These are phyloP conservation scores for Fraxinus sp. DNA, from an alignment of 305 asterid species.

Conservation along the genomic window DNA sequence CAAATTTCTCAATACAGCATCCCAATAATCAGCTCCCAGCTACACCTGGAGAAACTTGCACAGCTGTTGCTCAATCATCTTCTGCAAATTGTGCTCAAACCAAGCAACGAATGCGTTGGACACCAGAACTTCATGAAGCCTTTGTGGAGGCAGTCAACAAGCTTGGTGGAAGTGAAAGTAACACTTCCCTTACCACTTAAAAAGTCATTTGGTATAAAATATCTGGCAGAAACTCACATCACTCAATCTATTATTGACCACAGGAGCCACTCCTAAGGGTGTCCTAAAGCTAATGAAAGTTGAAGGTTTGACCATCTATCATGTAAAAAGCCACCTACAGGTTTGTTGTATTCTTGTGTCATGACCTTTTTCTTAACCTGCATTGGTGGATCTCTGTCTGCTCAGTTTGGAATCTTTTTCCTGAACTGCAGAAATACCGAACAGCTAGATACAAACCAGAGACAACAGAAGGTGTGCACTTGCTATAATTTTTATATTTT, in stretches of 20 bases:
- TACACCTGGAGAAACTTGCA: constrained; percentile 35
- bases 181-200: constrained; percentile 14
- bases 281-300: constrained; percentile 90
- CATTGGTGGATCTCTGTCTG: constrained; percentile 16
- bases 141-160: constrained; percentile 67
- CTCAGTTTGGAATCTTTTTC: constrained; percentile 27
- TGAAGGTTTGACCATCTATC: constrained; percentile 87
- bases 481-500: constrained; percentile 15
- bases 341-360: constrained; percentile 27
- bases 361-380: constrained; percentile 18
- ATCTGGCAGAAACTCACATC: constrained; percentile 6
- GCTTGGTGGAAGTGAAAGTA: constrained; percentile 77
- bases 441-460: constrained; percentile 93
- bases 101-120: constrained; percentile 73
- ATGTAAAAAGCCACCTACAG: constrained; percentile 97
- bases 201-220: background rate
- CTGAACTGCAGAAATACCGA: constrained; percentile 74
- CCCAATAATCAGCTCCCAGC: constrained; percentile 41
- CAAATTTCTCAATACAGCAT: constrained; percentile 32
- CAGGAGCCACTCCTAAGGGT: constrained; percentile 99
- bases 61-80: constrained; percentile 42
- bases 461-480: constrained; percentile 61
- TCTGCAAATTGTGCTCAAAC: constrained; percentile 41
- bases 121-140: constrained; percentile 69
- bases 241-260: constrained; percentile 15